Evolutionary conservation across 1,284 basidiomycete genomes (phyloP), one percentile per base, ranked within the genome.

Genomic region (Phlebopus sp.): DNA sequence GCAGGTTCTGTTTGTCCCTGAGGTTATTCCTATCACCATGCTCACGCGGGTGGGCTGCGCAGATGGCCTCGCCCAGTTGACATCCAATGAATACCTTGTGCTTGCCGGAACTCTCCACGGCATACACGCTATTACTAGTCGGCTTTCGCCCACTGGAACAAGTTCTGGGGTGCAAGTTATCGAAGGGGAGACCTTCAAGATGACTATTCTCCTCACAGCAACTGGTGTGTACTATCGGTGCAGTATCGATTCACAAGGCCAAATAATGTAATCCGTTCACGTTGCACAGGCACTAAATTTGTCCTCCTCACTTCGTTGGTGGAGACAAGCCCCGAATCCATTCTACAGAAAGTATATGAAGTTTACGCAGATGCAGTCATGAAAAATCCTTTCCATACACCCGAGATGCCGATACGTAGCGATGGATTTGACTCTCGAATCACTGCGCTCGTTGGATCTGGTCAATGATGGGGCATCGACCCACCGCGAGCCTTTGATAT

Each of bases 381-480:
- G 93, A 98, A 99, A 77, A 98, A 98, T 64, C 97, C 97, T 1
- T 99, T 99, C 71, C 94, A 99, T 67, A 97, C 93, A 3, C 89
- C 90, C 21, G 97, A 99, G 69, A 99, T 99, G 96, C 97, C 97
- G 1, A 96, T 99, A 57, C 84, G 96, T 42, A 90, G 80, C 44
- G 89, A 94, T 58, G 83, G 81, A 8, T 99, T 99, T 62, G 96
- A 99, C 62, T 73, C 70, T 31, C 81, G 84, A 34, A 82, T 91
- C 44, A 71, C 74, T 11, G 62, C 76, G 9, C 67, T 90, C 35
- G 74, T 89, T 57, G 83, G 81, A 18, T 68, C 63, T 42, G 75
- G 76, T 11, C 51, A 60, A 55, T 45, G 51, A 43, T 68, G 42
- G 64, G 37, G 31, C 23, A 3, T 27, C 27, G 27, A 29, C 8